Percentiles rank a stretch among this genome's conserved stretches.
Evolutionary conservation across 768 basidiomycete species (phyloP).

Genomic region (Symmetrospora coprosmae): DNA sequence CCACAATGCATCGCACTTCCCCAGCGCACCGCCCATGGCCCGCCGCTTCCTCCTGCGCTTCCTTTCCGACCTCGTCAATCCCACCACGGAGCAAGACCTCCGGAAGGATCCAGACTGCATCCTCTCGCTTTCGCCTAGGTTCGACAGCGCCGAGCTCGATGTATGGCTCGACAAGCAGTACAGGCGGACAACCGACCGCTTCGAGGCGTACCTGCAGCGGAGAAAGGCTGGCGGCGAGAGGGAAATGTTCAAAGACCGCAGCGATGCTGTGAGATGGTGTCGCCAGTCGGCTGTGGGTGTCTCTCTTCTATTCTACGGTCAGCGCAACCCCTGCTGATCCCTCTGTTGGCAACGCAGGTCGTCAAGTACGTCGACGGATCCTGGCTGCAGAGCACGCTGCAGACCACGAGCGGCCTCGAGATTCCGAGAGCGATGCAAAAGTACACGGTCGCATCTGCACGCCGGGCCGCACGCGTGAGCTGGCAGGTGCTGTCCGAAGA

Average conservation of each 20-base stretch:
- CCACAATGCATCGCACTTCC: no score
- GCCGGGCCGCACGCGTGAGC: neutral
- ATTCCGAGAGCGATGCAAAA: neutral
- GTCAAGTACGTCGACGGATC: constrained; percentile 1
- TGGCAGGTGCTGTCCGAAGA: constrained; percentile 1
- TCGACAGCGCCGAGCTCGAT: neutral
- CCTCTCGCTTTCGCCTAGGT: neutral
- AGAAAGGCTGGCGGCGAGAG: neutral
- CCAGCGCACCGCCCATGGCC: no score
- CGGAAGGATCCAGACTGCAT: neutral
- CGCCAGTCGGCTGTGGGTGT: no score
- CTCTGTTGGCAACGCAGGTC: no score
- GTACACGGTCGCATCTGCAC: neutral
- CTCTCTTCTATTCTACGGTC: no score
- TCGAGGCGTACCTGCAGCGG: neutral
- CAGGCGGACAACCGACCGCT: neutral
- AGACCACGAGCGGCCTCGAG: neutral
- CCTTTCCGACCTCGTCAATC: no score
- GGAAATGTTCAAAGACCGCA: neutral
- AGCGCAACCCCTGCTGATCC: no score
- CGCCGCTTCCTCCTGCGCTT: no score
- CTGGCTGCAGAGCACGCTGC: neutral
- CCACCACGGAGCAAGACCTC: no score
- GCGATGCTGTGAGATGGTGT: neutral
- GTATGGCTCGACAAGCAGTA: neutral